Percentiles rank a stretch among this genome's conserved stretches.
Conservation (phyloP, 441 rosid genomes). For the Euphorbia schlechtendalii region DNA sequence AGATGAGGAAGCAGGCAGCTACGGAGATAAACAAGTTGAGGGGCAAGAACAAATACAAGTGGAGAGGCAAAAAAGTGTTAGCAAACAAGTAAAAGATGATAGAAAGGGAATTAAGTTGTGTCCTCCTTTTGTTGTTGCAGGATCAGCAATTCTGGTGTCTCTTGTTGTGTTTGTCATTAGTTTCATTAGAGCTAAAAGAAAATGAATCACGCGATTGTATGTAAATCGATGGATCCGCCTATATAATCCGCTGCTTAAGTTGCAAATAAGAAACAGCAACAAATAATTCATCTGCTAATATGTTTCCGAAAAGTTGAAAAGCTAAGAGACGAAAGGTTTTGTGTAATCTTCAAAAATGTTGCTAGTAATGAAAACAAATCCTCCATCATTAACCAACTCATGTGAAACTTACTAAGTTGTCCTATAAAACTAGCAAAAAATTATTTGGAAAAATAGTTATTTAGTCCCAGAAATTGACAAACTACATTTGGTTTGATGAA, state of each 20-base stretch:
- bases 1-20: slow-evolving; percentile 15
- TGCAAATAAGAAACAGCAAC: too few species aligned
- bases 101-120: slow-evolving; percentile 25
- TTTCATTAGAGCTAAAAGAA: slow-evolving; percentile 49
- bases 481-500: background rate
- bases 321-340: too few species aligned
- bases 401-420: too few species aligned
- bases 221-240: too few species aligned
- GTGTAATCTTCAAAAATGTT: too few species aligned
- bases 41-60: slow-evolving; percentile 5
- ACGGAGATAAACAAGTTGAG: slow-evolving; percentile 17
- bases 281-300: too few species aligned
- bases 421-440: too few species aligned
- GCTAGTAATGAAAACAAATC: too few species aligned
- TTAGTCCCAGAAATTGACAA: background rate
- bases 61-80: slow-evolving; percentile 22
- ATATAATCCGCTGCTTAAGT: too few species aligned
- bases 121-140: slow-evolving; percentile 43
- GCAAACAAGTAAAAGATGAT: slow-evolving; percentile 17
- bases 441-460: background rate
- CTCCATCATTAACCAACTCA: too few species aligned
- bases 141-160: slow-evolving; percentile 57
- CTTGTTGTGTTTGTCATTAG: slow-evolving; percentile 48
- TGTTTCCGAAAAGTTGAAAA: too few species aligned
- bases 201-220: slow-evolving; percentile 5